Percentiles rank a stretch among this genome's conserved stretches.
phyloP scores from a whole-genome alignment of 768 basidiomycete genomes.

The Cubamyces lactineus region DNA sequence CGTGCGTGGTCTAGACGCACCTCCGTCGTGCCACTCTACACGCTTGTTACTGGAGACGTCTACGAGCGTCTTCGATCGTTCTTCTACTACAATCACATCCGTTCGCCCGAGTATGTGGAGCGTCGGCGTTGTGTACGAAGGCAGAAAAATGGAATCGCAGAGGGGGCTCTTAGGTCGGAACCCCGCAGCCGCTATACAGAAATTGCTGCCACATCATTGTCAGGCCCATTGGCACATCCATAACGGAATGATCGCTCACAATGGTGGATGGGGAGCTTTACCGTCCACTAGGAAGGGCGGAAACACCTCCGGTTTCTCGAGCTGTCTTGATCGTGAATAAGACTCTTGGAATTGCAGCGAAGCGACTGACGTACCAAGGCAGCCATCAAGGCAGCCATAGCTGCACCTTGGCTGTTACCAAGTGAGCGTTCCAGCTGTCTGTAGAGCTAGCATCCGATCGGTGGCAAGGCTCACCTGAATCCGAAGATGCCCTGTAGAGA shows the following conservation, averaged over 20 bases:
- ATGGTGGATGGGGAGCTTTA: constrained; percentile 69
- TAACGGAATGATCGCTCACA: constrained; percentile 47
- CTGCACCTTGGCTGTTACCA: constrained; percentile 69
- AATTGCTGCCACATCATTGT: constrained; percentile 48
- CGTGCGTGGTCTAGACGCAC: constrained; percentile 44
- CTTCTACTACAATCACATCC: constrained; percentile 74
- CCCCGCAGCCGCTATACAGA: constrained; percentile 77
- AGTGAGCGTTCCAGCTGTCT: no score
- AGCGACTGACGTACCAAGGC: constrained; percentile 55
- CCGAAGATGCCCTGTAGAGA: constrained; percentile 70
- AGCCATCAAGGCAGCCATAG: constrained; percentile 69
- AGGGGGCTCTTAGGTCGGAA: constrained; percentile 57
- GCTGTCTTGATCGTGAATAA: constrained; percentile 35
- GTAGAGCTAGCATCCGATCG: no score
- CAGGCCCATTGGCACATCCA: no score
- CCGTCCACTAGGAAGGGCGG: constrained; percentile 67
- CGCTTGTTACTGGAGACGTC: constrained; percentile 57
- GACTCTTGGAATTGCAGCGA: background rate
- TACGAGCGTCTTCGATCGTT: constrained; percentile 63
- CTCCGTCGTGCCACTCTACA: constrained; percentile 79
- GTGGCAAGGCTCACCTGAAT: constrained; percentile 56
- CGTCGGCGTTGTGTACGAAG: constrained; percentile 67
- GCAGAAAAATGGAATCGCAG: constrained; percentile 51
- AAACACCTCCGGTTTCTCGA: constrained; percentile 55
- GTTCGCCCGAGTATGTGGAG: constrained; percentile 78